Conservation (phyloP, 352 stramenopile species). For the Globisporangium abappressorium region DNA sequence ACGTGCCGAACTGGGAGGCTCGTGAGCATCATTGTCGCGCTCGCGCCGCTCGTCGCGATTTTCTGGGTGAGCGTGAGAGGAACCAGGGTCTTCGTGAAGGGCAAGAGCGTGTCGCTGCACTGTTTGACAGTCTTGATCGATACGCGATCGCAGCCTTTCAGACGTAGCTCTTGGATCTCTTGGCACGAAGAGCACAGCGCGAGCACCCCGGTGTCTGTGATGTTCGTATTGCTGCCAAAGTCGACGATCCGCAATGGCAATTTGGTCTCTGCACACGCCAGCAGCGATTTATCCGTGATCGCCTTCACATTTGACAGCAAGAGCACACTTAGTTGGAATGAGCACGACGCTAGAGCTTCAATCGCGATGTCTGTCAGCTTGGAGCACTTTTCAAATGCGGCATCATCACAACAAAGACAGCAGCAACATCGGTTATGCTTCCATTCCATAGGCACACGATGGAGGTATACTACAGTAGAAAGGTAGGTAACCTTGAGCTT, state of each 20-base stretch:
- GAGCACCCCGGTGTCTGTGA: conserved; percentile 50
- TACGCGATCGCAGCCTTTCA: conserved; percentile 66
- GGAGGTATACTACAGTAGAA: no score
- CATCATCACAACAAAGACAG: no score
- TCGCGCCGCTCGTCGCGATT: conserved; percentile 38
- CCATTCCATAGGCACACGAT: no score
- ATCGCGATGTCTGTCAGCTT: conserved; percentile 45
- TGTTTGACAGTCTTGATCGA: conserved; percentile 33
- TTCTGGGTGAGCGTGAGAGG: conserved; percentile 35
- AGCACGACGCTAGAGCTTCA: conserved; percentile 48
- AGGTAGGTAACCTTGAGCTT: no score
- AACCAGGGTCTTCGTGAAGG: conserved; percentile 35
- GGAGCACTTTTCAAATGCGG: conserved; percentile 26
- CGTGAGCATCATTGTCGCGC: conserved; percentile 24
- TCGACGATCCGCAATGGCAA: conserved; percentile 47
- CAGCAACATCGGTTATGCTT: no score
- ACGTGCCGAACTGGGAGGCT: conserved; percentile 34
- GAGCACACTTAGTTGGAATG: conserved; percentile 36
- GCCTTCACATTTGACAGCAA: conserved; percentile 34
- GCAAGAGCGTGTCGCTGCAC: conserved; percentile 32
- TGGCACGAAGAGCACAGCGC: conserved; percentile 37
- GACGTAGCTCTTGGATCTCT: conserved; percentile 44
- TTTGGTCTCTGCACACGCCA: conserved; percentile 38
- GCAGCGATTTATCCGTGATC: conserved; percentile 48
- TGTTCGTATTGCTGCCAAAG: conserved; percentile 53